Percentiles rank a stretch among this genome's conserved stretches.
These are phyloP conservation scores for Myriosclerotinia duriaeana DNA, from an alignment of 2,329 filamentous ascomycete species.

Conservation along the genomic window DNA sequence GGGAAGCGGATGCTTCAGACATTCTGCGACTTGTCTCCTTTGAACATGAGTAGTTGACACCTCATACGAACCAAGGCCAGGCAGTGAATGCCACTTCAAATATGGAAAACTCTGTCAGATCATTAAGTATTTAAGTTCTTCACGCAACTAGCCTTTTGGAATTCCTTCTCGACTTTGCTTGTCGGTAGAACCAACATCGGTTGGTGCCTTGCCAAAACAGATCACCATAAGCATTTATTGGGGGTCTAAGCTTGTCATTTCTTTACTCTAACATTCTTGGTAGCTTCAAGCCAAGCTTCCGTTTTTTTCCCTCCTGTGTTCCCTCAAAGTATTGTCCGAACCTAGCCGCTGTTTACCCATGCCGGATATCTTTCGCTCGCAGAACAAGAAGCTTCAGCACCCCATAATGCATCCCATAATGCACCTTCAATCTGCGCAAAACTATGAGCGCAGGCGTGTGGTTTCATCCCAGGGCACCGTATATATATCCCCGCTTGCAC, in stretches of 20 bases:
- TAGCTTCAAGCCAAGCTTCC: background rate
- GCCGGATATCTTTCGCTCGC: background rate
- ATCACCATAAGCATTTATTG: background rate
- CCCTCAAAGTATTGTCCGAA: background rate
- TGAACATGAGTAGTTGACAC: background rate
- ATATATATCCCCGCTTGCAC: slow-evolving; percentile 10
- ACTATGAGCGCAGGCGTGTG: slow-evolving; percentile 1
- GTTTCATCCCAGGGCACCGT: background rate
- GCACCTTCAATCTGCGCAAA: background rate
- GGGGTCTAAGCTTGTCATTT: background rate
- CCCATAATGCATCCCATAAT: background rate
- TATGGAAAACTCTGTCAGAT: background rate
- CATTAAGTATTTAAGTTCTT: background rate
- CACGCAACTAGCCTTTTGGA: background rate
- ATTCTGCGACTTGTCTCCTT: slow-evolving; percentile 9
- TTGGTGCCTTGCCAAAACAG: background rate
- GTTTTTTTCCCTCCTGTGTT: background rate
- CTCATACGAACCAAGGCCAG: background rate
- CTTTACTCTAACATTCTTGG: background rate
- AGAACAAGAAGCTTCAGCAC: slow-evolving; percentile 3
- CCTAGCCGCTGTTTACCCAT: background rate
- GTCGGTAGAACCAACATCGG: background rate
- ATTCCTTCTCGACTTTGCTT: background rate
- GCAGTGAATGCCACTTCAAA: background rate
- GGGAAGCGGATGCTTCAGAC: slow-evolving; percentile 6